These are phyloP conservation scores for Pseudogymnoascus sp. DNA, from an alignment of 2,329 filamentous ascomycete genomes.

Conservation along the genomic window DNA sequence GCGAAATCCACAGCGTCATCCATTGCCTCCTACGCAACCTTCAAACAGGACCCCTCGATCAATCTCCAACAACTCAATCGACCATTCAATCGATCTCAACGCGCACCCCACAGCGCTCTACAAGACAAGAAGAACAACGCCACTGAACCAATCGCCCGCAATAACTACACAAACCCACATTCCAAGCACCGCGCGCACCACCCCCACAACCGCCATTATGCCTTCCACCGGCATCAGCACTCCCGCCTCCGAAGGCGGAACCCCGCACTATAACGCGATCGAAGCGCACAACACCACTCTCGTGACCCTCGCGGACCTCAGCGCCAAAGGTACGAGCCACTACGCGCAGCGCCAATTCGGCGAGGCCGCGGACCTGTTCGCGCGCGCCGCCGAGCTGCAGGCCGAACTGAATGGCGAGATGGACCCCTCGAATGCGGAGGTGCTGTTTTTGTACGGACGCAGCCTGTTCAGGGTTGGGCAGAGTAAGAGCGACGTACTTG, in stretches of 20 bases:
- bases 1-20: constrained; percentile 5
- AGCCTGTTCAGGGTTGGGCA: constrained; percentile 91
- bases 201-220: not conserved
- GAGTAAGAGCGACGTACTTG: constrained; percentile 87
- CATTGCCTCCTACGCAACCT: not conserved
- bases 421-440: constrained; percentile 80
- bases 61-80: not conserved
- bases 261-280: constrained; percentile 1
- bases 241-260: constrained; percentile 11
- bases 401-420: constrained; percentile 88
- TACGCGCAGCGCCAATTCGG: constrained; percentile 87
- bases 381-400: constrained; percentile 81
- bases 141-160: not conserved
- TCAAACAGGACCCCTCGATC: not conserved
- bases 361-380: constrained; percentile 78
- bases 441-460: constrained; percentile 90
- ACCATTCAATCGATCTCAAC: not conserved
- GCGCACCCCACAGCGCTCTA: not conserved
- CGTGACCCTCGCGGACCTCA: constrained; percentile 67
- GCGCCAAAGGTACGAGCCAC: constrained; percentile 70
- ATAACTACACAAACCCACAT: not conserved
- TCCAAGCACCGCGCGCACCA: not conserved
- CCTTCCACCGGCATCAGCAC: constrained; percentile 21
- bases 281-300: constrained; percentile 30
- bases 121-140: not conserved